A percentile compares a stretch with the other conserved stretches of the same genome.
These are phyloP conservation scores for Fomitopsis palustris DNA, from an alignment of 1,284 basidiomycete genomes.

Conservation along the genomic window DNA sequence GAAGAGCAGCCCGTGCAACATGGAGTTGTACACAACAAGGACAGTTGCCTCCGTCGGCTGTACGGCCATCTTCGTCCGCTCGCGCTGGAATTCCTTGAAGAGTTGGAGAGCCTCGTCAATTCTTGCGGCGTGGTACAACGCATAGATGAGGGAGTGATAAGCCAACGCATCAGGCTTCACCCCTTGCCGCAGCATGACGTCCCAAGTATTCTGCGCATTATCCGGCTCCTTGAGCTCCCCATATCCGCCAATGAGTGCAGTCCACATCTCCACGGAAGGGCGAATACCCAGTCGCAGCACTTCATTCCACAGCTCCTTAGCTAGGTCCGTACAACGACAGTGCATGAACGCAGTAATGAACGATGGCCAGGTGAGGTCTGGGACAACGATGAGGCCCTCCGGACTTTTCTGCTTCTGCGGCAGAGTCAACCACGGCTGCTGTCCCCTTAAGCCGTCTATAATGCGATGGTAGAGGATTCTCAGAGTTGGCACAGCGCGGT, in stretches of 20 bases:
- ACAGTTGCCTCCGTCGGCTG: conserved; percentile 9
- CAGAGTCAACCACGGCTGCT: conserved; percentile 43
- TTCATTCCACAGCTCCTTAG: conserved; percentile 61
- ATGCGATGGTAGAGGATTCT: conserved; percentile 46
- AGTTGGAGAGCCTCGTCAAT: conserved; percentile 42
- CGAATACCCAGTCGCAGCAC: conserved; percentile 45
- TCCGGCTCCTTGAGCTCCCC: conserved; percentile 42
- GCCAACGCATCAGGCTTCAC: conserved; percentile 51
- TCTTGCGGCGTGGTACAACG: conserved; percentile 45
- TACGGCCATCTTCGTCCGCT: conserved; percentile 18
- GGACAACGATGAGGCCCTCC: conserved; percentile 44
- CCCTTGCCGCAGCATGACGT: conserved; percentile 49
- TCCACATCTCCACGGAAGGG: conserved; percentile 57
- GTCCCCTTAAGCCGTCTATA: conserved; percentile 45
- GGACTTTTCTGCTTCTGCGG: conserved; percentile 31
- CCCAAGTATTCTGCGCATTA: conserved; percentile 54
- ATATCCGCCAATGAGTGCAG: conserved; percentile 59
- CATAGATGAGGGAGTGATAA: conserved; percentile 60
- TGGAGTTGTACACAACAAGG: conserved; percentile 59
- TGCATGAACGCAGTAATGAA: conserved; percentile 61
- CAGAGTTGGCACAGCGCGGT: conserved; percentile 30
- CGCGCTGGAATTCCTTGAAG: conserved; percentile 48
- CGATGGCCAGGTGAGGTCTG: conserved; percentile 54
- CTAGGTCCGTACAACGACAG: conserved; percentile 49
- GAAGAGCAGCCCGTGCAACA: conserved; percentile 57